phyloP scores from a whole-genome alignment of 2,329 filamentous ascomycete genomes.

The Exophiala sp. region DNA sequence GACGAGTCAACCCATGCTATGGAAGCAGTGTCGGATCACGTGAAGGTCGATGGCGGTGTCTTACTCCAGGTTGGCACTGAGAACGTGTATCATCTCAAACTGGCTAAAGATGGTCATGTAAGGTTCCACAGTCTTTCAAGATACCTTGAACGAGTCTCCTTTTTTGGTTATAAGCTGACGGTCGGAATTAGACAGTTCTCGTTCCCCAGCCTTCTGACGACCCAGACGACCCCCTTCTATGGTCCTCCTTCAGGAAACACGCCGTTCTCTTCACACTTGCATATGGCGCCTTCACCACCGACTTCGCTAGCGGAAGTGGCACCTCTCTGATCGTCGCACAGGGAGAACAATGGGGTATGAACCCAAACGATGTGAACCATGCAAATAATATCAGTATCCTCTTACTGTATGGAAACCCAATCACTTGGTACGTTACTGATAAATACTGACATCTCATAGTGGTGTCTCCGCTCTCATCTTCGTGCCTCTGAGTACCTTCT shows the following conservation, averaged over 20 bases:
- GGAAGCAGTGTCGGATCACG: no score
- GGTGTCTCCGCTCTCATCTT: constrained; percentile 39
- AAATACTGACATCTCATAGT: not conserved
- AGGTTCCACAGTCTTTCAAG: no score
- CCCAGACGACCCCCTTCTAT: constrained; percentile 54
- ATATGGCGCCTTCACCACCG: constrained; percentile 36
- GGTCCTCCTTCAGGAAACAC: constrained; percentile 36
- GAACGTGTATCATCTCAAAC: no score
- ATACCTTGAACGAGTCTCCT: no score
- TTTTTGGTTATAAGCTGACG: no score
- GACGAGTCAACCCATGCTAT: no score
- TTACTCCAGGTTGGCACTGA: no score
- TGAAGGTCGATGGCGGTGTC: no score
- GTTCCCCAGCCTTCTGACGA: constrained; percentile 50
- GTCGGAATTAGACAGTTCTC: constrained; percentile 35
- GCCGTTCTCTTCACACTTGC: constrained; percentile 37
- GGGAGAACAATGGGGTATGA: constrained; percentile 36
- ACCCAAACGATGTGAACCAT: constrained; percentile 36
- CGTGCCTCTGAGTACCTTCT: constrained; percentile 38
- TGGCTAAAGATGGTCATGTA: no score
- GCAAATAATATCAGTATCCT: constrained; percentile 40
- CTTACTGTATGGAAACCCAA: constrained; percentile 30
- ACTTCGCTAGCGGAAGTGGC: constrained; percentile 39
- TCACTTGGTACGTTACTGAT: not conserved
- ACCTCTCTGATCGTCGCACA: constrained; percentile 38